A percentile compares a stretch with the other conserved stretches of the same genome.
Conservation (phyloP, 2,329 filamentous ascomycete species). For the Cercospora zeina region DNA sequence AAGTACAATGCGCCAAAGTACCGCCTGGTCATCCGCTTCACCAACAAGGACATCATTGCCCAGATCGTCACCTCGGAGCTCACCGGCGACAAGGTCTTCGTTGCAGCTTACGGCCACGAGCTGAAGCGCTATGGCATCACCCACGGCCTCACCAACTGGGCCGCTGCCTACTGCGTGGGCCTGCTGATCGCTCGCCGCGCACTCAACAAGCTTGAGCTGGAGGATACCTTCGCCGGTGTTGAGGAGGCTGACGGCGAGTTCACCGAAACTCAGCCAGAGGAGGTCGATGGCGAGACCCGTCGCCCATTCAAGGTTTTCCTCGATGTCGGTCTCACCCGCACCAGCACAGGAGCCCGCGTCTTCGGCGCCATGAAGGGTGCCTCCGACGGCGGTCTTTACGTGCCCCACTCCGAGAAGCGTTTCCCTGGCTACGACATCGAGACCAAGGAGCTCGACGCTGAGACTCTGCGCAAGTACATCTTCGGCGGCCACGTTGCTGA, state of each 20-base stretch:
- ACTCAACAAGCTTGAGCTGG: conserved; percentile 93
- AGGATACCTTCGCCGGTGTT: conserved; percentile 90
- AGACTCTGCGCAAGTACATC: conserved; percentile 99
- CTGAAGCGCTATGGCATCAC: conserved; percentile 95
- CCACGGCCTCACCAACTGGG: conserved; percentile 99
- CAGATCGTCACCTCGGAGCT: conserved; percentile 98
- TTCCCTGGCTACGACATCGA: conserved; percentile 99
- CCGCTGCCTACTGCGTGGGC: conserved; percentile 93
- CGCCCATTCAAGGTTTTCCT: conserved; percentile 99
- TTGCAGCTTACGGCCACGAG: conserved; percentile 92
- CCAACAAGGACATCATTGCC: conserved; percentile 92
- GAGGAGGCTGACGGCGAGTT: conserved; percentile 97
- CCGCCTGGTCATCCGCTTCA: conserved; percentile 86
- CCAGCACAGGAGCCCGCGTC: conserved; percentile 96
- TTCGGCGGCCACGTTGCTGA: conserved; percentile 96
- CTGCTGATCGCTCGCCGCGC: conserved; percentile 95
- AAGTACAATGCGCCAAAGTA: conserved; percentile 99
- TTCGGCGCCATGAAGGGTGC: conserved; percentile 99
- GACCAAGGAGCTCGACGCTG: conserved; percentile 94
- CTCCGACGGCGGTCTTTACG: conserved; percentile 93
- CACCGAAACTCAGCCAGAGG: conserved; percentile 89
- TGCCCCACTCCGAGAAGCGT: conserved; percentile 98
- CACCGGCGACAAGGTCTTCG: conserved; percentile 95
- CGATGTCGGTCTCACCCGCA: conserved; percentile 95
- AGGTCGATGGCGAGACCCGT: conserved; percentile 82